A percentile compares a stretch with the other conserved stretches of the same genome.
These are phyloP conservation scores for Wickerhamia fluorescens DNA, from an alignment of 805 yeast genomes.

Conservation along the genomic window DNA sequence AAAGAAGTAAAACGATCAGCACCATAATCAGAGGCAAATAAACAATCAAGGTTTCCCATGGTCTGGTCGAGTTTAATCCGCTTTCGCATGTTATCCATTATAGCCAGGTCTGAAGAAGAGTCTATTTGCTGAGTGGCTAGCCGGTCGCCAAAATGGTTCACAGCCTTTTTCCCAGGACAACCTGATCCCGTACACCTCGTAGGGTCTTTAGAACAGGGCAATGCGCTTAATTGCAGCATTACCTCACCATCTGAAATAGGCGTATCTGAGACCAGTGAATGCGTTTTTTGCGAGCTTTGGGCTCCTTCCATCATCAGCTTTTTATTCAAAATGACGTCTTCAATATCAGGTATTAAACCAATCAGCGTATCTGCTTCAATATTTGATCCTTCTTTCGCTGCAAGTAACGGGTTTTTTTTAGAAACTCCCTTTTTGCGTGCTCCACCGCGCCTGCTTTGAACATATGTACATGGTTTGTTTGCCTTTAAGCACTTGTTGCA, in stretches of 20 bases:
- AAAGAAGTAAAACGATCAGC: slow-evolving; percentile 1
- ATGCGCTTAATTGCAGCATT: slow-evolving; percentile 1
- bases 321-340: slow-evolving; percentile 10
- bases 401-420: slow-evolving; percentile 9
- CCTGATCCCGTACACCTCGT: slow-evolving; percentile 1
- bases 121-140: slow-evolving; percentile 1
- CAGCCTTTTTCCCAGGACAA: slow-evolving; percentile 3
- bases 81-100: slow-evolving; percentile 3
- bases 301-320: not conserved
- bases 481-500: slow-evolving; percentile 36
- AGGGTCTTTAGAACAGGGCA: slow-evolving; percentile 4
- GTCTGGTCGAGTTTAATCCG: slow-evolving; percentile 4
- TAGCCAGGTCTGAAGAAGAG: no score
- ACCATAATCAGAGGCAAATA: slow-evolving; percentile 1
- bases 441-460: slow-evolving; percentile 48
- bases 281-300: not conserved
- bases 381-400: not conserved
- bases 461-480: slow-evolving; percentile 37
- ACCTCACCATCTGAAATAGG: slow-evolving; percentile 1
- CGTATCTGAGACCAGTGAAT: not conserved
- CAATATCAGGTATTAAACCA: slow-evolving; percentile 12
- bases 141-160: slow-evolving; percentile 2
- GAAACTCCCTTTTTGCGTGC: slow-evolving; percentile 44
- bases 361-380: slow-evolving; percentile 1
- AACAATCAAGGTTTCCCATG: slow-evolving; percentile 3